phyloP scores from a whole-genome alignment of 352 stramenopile genomes.

The Globisporangium acanthophoron region DNA sequence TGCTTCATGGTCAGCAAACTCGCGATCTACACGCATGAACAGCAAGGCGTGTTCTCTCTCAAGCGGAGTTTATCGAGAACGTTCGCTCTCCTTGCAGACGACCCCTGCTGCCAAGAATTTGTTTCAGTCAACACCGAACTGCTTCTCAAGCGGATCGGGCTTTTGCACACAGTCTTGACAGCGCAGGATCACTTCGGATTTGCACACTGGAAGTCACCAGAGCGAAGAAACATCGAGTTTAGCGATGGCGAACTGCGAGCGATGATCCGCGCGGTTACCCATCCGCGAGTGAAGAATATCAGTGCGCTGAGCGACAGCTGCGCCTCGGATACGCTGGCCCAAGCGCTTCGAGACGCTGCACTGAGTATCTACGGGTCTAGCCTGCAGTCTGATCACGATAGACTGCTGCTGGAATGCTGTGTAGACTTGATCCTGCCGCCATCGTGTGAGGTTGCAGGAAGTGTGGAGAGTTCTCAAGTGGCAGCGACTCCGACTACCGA shows the following conservation, averaged over 20 bases:
- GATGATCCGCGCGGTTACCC: slow-evolving; percentile 2
- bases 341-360: slow-evolving; percentile 14
- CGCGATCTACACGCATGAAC: slow-evolving; percentile 12
- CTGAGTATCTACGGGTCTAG: slow-evolving; percentile 24
- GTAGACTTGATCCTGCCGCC: slow-evolving; percentile 14
- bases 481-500: too few species aligned
- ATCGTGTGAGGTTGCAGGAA: neutral
- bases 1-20: neutral
- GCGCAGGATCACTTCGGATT: slow-evolving; percentile 10
- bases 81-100: slow-evolving; percentile 20
- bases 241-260: slow-evolving; percentile 8
- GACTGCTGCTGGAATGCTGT: slow-evolving; percentile 22
- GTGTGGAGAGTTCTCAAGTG: neutral
- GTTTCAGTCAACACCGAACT: neutral
- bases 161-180: slow-evolving; percentile 19
- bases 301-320: neutral
- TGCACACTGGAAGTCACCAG: slow-evolving; percentile 8
- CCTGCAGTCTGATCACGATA: slow-evolving; percentile 16
- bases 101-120: slow-evolving; percentile 10
- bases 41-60: slow-evolving; percentile 13
- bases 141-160: slow-evolving; percentile 21
- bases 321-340: slow-evolving; percentile 1
- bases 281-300: neutral
- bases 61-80: slow-evolving; percentile 19
- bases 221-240: neutral